These are phyloP conservation scores for Apiosordaria backusii DNA, from an alignment of 495 filamentous ascomycete species.

Conservation along the genomic window DNA sequence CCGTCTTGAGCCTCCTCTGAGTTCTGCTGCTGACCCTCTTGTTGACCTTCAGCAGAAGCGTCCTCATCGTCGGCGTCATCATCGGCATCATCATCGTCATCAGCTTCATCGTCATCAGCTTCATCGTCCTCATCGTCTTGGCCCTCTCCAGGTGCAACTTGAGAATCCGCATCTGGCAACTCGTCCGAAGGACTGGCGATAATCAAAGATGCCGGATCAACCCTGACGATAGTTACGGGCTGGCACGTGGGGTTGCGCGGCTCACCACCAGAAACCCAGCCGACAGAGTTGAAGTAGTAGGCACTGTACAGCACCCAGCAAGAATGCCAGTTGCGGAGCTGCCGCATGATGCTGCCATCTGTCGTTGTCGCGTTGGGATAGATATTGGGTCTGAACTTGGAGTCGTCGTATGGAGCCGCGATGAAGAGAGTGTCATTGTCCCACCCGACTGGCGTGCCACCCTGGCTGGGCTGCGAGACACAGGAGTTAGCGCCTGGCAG, in stretches of 20 bases:
- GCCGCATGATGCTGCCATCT: conserved; percentile 1
- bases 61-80: conserved; percentile 4
- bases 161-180: background rate
- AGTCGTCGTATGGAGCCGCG: conserved; percentile 45
- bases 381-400: conserved; percentile 23
- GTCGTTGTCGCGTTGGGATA: conserved; percentile 14
- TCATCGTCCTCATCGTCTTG: background rate
- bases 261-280: conserved; percentile 43
- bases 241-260: conserved; percentile 58
- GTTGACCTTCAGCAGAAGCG: background rate
- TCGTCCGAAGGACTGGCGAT: background rate
- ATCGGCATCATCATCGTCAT: conserved; percentile 8
- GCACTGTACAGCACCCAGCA: conserved; percentile 49
- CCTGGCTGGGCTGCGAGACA: conserved; percentile 35
- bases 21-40: background rate
- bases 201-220: conserved; percentile 16
- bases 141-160: background rate
- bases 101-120: background rate
- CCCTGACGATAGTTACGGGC: conserved; percentile 40
- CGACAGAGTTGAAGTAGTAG: conserved; percentile 51
- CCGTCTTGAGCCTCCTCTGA: background rate
- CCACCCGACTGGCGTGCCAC: conserved; percentile 39
- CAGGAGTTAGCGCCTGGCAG: background rate
- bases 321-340: conserved; percentile 47
- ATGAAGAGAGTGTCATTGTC: conserved; percentile 44